These are phyloP conservation scores for Cercospora zeina DNA, from an alignment of 2,329 filamentous ascomycete species.

Conservation along the genomic window DNA sequence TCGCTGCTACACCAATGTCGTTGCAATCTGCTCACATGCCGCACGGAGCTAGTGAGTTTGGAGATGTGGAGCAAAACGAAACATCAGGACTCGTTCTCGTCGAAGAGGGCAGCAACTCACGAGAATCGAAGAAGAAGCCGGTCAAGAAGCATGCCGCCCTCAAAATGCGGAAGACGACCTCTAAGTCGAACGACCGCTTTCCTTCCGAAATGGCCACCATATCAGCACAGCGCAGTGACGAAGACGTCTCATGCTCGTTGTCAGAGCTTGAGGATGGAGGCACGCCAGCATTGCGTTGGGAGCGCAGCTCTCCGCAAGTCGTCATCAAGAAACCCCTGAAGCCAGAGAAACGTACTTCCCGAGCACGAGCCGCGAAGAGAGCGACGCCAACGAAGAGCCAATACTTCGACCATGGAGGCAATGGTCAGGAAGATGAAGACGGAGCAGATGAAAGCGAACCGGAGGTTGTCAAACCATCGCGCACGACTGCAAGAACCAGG, in stretches of 20 bases:
- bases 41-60: conserved; percentile 5
- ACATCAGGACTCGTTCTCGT: conserved; percentile 40
- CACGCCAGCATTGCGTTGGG: conserved; percentile 11
- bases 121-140: not conserved
- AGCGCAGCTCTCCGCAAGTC: conserved; percentile 31
- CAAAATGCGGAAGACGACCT: conserved; percentile 13
- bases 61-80: conserved; percentile 18
- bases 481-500: conserved; percentile 39
- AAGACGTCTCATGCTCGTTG: conserved; percentile 2
- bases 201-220: not conserved
- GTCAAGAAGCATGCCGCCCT: conserved; percentile 1
- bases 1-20: conserved; percentile 31
- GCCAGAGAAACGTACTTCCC: conserved; percentile 3
- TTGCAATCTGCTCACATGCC: conserved; percentile 32
- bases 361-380: conserved; percentile 29
- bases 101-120: not conserved
- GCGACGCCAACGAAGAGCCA: conserved; percentile 36
- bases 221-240: conserved; percentile 14
- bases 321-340: conserved; percentile 26
- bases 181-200: conserved; percentile 10
- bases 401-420: conserved; percentile 29
- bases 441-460: conserved; percentile 31
- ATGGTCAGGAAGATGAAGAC: conserved; percentile 22
- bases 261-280: conserved; percentile 15
- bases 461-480: conserved; percentile 36